phyloP scores from a whole-genome alignment of 192 early-diverging fungal genomes.

The Coemansia sp. region DNA sequence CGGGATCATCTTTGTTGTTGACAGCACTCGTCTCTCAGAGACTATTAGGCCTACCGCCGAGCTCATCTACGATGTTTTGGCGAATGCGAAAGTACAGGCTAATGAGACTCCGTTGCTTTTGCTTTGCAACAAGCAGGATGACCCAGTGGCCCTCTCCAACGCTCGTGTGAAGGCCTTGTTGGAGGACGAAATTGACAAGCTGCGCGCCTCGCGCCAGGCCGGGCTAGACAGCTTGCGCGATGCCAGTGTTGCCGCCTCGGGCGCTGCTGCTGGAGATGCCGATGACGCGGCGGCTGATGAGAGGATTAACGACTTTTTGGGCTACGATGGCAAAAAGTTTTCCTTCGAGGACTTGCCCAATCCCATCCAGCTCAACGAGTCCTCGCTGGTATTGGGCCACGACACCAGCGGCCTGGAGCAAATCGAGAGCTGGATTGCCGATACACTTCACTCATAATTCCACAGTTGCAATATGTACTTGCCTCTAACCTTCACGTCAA shows the following conservation, averaged over 20 bases:
- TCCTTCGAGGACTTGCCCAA: constrained; percentile 81
- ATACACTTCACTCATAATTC: constrained; percentile 27
- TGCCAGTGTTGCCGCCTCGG: background rate
- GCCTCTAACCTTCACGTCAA: background rate
- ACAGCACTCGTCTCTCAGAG: constrained; percentile 63
- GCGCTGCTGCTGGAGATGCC: constrained; percentile 19
- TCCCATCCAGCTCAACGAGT: constrained; percentile 65
- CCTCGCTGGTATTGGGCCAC: constrained; percentile 57
- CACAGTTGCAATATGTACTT: background rate
- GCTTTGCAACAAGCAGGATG: constrained; percentile 84
- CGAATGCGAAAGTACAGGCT: constrained; percentile 61
- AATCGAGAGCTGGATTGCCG: constrained; percentile 67
- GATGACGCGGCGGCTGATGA: constrained; percentile 60
- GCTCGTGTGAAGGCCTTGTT: constrained; percentile 67
- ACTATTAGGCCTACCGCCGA: constrained; percentile 68
- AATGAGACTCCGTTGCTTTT: constrained; percentile 68
- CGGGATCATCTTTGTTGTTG: constrained; percentile 78
- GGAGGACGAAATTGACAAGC: constrained; percentile 73
- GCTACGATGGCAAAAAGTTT: constrained; percentile 80
- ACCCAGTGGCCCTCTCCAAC: constrained; percentile 67
- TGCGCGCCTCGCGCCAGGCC: constrained; percentile 32
- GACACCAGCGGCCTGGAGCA: constrained; percentile 59
- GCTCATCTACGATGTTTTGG: constrained; percentile 80
- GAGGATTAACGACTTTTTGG: constrained; percentile 68
- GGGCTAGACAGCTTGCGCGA: constrained; percentile 31